Evolutionary conservation across 192 early-diverging fungal species (phyloP), one percentile per base, ranked within the genome.

Genomic region (Backusella macrospora): DNA sequence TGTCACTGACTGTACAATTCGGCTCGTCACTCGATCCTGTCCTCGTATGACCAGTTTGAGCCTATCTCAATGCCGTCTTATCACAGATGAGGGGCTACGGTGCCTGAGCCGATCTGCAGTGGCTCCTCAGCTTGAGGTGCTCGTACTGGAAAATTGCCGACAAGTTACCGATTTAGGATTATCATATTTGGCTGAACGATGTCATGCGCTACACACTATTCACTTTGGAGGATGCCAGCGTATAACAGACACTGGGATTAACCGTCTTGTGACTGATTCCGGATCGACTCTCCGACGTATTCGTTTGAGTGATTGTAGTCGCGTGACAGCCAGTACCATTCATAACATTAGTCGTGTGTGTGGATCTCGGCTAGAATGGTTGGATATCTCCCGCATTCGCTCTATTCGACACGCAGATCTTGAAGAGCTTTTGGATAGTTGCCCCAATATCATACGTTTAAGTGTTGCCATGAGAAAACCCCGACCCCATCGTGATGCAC

Each of bases 111-210:
- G 63, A 34, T 55, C 77, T 43, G 16, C 21, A 70, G 40, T 29
- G 16, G 65, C 79, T 23, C 70, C 66, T 10, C 44, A 66, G 15
- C 71, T 84, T 10, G 71, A 76, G 43, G 76, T 78, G 3, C 66
- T 86, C 14, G 77, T 82, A 59, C 39, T 86, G 9, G 70, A 74
- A 43, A 77, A 82, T 15, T 86, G 85, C 59, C 69, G 48, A 29
- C 66, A 78, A 18, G 74, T 86, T 48, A 76, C 82, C 0, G 81
- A 86, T 62, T 6, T 39, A 8, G 81, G 85, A 0, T 48, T 86
- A 0, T 69, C 59, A 10, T 69, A 72, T 5, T 68, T 86, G 18
- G 23, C 78, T 46, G 72, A 71, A 26, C 69, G 68, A 39, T 78
- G 82, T 59, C 40, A 29, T 37, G 29, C 44, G 12, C 62, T 76